Evolutionary conservation across 139 green algal genomes (phyloP), one percentile per base, ranked within the genome.

Genomic region (Tetradesmus obliquus): DNA sequence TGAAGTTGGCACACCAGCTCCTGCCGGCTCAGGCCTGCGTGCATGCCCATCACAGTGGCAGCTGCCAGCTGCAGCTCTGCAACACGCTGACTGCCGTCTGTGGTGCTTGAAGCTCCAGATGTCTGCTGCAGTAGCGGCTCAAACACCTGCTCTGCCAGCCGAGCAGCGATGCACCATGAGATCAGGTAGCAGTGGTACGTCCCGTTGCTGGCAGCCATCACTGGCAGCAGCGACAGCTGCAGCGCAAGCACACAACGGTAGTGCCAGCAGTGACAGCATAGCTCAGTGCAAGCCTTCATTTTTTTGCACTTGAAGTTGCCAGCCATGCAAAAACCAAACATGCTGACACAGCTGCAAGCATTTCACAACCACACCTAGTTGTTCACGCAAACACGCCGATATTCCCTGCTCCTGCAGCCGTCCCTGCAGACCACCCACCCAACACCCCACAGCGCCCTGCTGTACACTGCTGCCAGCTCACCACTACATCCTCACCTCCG

Each of bases 101-200:
- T 85, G 80, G 1, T 54, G n/a, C 74, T 82, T 82, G 74, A 22
- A 82, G 5, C 9, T 20, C 74, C 1, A 45, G n/a, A 17, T 3
- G 74, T 53, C 1, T 82, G 74, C n/a, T 24, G 32, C 82, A 87
- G 51, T 53, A 79, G 19, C 2, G 86, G 86, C 53, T 84, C 24
- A 24, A 90, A 55, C 60, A 84, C 19, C 19, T 51, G 19, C 19
- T 90, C 69, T 72, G 13, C 57, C 5, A 90, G 53, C 20, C 80
- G 7, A 2, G 71, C 71, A 19, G 86, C 86, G 6, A 83, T 84
- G 71, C 53, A 55, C 86, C 86, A 90, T 20, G 86, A 53, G 2
- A 45, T 32, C 55, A 90, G 17, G 86, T 90, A 90, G 53, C 86
- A 84, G 71, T 90, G 86, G 76, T 90, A 90, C 3, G 71, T 84